These are phyloP conservation scores for Alternaria brassicicola DNA, from an alignment of 2,329 filamentous ascomycete species.

Conservation along the genomic window DNA sequence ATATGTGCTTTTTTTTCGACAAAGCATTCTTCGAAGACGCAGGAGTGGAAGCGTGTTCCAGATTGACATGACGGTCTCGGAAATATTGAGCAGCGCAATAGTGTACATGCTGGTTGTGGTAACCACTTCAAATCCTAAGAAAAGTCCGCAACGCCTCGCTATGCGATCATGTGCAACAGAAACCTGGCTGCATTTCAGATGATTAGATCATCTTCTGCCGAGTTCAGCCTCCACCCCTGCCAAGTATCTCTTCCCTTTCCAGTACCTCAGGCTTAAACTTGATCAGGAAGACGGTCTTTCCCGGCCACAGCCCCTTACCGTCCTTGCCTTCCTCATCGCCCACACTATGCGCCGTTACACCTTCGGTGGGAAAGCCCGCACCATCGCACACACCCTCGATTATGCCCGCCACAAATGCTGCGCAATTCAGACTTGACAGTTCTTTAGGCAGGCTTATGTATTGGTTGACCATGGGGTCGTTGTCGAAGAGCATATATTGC, in stretches of 20 bases:
- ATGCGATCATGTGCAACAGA: constrained; percentile 9
- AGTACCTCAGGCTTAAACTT: constrained; percentile 91
- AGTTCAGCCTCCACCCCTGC: constrained; percentile 58
- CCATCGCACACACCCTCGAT: constrained; percentile 96
- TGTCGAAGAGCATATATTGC: constrained; percentile 99
- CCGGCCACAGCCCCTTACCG: constrained; percentile 77
- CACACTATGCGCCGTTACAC: constrained; percentile 84
- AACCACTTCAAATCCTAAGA: neutral
- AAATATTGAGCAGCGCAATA: neutral
- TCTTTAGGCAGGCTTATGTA: constrained; percentile 93
- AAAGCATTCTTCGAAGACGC: neutral
- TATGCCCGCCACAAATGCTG: constrained; percentile 91
- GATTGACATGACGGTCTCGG: neutral
- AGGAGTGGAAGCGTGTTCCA: neutral
- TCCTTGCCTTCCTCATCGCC: constrained; percentile 59
- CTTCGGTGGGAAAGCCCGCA: constrained; percentile 79
- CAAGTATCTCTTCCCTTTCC: constrained; percentile 85
- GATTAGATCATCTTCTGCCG: neutral
- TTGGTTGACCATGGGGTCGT: constrained; percentile 93
- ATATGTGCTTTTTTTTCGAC: neutral
- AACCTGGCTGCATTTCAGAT: neutral
- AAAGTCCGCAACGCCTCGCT: constrained; percentile 23
- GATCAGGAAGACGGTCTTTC: constrained; percentile 92
- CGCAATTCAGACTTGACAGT: constrained; percentile 96
- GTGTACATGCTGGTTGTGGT: neutral